phyloP scores from a whole-genome alignment of 176 grass and related monocot species.

The Hordeum vulgare region MorexV3_pseudomolecules_assembly NC_058521.1:137408876-137409375 shows the following conservation, averaged over 20 bases:
- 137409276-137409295: not conserved
- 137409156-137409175: not conserved
- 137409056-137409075: not conserved
- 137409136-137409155: not conserved
- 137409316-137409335: not conserved
- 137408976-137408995: not conserved
- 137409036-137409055: not conserved
- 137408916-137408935: not conserved
- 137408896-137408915: not conserved
- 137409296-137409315: not conserved
- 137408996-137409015: slow-evolving; percentile 19
- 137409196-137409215: not conserved
- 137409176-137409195: not conserved
- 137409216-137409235: not conserved
- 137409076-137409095: not conserved
- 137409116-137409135: not conserved
- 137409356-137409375: not conserved
- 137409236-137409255: too few species aligned
- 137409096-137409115: not conserved
- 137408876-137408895: not conserved
- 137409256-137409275: not conserved
- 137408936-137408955: not conserved
- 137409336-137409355: not conserved
- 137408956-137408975: not conserved
- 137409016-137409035: not conserved